Evolutionary conservation across 768 basidiomycete species (phyloP).

Genomic region (Paxillus involutus): DNA sequence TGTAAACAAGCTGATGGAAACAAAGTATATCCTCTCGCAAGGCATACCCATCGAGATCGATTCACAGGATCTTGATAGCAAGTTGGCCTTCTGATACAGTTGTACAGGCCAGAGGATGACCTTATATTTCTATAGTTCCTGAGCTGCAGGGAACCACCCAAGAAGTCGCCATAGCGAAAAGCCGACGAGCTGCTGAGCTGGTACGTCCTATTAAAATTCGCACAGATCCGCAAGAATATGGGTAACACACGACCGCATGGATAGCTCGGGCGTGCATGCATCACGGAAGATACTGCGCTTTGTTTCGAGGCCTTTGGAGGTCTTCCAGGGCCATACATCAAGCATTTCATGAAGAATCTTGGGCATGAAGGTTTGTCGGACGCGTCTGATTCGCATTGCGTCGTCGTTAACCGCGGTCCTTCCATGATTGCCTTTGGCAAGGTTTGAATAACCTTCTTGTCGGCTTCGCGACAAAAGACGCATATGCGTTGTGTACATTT

Average conservation of each 20-base stretch:
- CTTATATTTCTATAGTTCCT: slow-evolving; percentile 55
- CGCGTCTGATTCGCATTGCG: not conserved
- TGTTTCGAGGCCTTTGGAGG: slow-evolving; percentile 88
- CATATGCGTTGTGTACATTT: slow-evolving; percentile 94
- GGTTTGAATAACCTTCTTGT: slow-evolving; percentile 81
- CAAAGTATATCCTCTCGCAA: slow-evolving; percentile 74
- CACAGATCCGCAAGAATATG: not conserved
- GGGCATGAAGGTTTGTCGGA: slow-evolving; percentile 73
- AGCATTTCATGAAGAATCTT: slow-evolving; percentile 79
- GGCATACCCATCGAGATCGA: slow-evolving; percentile 72
- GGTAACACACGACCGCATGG: not conserved
- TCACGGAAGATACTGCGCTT: slow-evolving; percentile 93
- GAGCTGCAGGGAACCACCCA: slow-evolving; percentile 93
- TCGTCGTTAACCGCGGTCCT: not conserved
- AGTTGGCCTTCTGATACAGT: slow-evolving; percentile 28
- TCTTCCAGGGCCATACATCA: slow-evolving; percentile 97
- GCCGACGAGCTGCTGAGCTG: slow-evolving; percentile 78
- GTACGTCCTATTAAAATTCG: slow-evolving; percentile 37
- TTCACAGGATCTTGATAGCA: slow-evolving; percentile 78
- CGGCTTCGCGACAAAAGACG: slow-evolving; percentile 73
- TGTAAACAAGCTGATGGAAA: slow-evolving; percentile 88
- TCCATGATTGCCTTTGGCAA: slow-evolving; percentile 22
- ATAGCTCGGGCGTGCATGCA: slow-evolving; percentile 53
- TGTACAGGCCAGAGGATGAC: not conserved
- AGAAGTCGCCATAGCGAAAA: slow-evolving; percentile 89